Evolutionary conservation across 129 eudicot species (phyloP), one percentile per base, ranked within the genome.

Genomic region (Escallonia herrerae): DNA sequence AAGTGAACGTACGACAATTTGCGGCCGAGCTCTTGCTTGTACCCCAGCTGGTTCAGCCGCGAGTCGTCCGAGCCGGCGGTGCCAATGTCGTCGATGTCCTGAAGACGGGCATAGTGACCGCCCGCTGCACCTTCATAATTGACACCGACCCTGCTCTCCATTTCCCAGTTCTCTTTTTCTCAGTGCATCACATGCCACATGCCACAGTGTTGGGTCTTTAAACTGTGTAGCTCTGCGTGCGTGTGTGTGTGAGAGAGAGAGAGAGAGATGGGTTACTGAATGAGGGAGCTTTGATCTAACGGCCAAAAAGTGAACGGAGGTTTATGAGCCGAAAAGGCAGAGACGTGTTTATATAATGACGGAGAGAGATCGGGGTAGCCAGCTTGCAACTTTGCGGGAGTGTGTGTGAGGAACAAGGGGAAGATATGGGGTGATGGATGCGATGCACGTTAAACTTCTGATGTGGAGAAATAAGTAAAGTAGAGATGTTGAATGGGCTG

Each of bases 1-100:
- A 43, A 55, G 53, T 40, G 37, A 12, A 71, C 86, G 43, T 80
- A 86, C 89, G 95, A 86, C 76, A 86, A 89, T 40, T 78, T 53
- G 72, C 89, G 89, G 63, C 63, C 12, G 53, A 82, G 86, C 54
- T 86, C 95, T 62, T 80, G 86, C 70, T 86, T 86, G 80, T 86
- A 86, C 8, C 95, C 89, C 40, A 83, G 82, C 58, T 83, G 62
- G 63, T 86, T 75, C 71, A 82, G 65, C 40, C 73, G 83, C 7
- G 73, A 69, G 51, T 82, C 77, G 8, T 74, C 88, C 8, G 41
- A 58, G 44, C 5, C 15, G 40, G 33, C 22, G 41, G 15, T 43
- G 13, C 66, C 38, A 42, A 13, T 59, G 57, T 64, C 66, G 56
- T 64, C 46, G 10, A 15, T 55, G 44, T 50, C 71, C 13, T 33